Evolutionary conservation across 805 yeast species (phyloP), one percentile per base, ranked within the genome.

Genomic region (Dipodascopsis uninucleata): DNA sequence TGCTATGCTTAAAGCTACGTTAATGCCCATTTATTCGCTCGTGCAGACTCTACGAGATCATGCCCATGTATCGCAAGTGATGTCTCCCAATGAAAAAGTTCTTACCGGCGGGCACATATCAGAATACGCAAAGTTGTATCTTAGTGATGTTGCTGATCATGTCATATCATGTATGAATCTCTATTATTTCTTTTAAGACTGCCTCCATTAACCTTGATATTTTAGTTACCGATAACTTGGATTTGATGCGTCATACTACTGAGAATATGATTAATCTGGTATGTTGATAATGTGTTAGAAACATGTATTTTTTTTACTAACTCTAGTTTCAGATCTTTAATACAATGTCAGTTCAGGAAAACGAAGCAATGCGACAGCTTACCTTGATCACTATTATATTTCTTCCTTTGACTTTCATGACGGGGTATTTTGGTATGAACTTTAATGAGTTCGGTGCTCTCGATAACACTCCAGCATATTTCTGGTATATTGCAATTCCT

Each of bases 361-460:
- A 76, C 49, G 75, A 69, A 50, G 71, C 81, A 3, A 77, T 78
- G 71, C 68, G 70, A 41, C 70, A 72, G 57, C 63, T 78, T 33
- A 74, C 81, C 5, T 57, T 78, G 29, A 75, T 78, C 7, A 74
- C 82, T 1, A 81, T 78, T 10, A 70, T 78, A 10, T 78, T 78
- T 53, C 64, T 78, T 29, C 83, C 83, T 4, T 58, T 78, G 42
- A 71, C 78, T 4, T 78, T 78, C 56, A 68, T 79, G 71, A 76
- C 82, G 1, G 82, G 82, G 9, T 78, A 76, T 56, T 78, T 74
- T 49, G 80, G 80, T 14, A 76, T 76, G 79, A 76, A 76, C 54
- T 76, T 76, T 56, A 58, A 62, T 22, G 46, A 57, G 5, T 76
- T 76, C 50, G 66, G 65, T 2, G 68, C 70, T 38, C 58, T 76